A percentile compares a stretch with the other conserved stretches of the same genome.
Evolutionary conservation across 306 rosid species (phyloP).

Genomic region (Prunus persica): Prunus_persica_NCBIv2 NC_034014.1:28000001-28000500

Average conservation of each 20-base stretch:
- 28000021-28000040: slow-evolving; percentile 83
- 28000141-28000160: slow-evolving; percentile 86
- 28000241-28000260: slow-evolving; percentile 61
- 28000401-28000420: slow-evolving; percentile 4
- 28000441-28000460: neutral
- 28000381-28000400: slow-evolving; percentile 69
- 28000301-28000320: slow-evolving; percentile 65
- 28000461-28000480: neutral
- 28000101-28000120: slow-evolving; percentile 67
- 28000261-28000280: slow-evolving; percentile 71
- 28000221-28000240: slow-evolving; percentile 11
- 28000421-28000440: neutral
- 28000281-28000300: slow-evolving; percentile 85
- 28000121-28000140: slow-evolving; percentile 77
- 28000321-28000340: slow-evolving; percentile 83
- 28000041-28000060: slow-evolving; percentile 92
- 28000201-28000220: slow-evolving; percentile 19
- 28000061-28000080: slow-evolving; percentile 88
- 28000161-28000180: slow-evolving; percentile 62
- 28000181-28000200: neutral
- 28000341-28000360: slow-evolving; percentile 68
- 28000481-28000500: no score
- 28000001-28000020: slow-evolving; percentile 59
- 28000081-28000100: slow-evolving; percentile 70
- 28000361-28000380: slow-evolving; percentile 52